These are phyloP conservation scores for Pestalotiopsis sp. DNA, from an alignment of 2,329 filamentous ascomycete species.

Conservation along the genomic window DNA sequence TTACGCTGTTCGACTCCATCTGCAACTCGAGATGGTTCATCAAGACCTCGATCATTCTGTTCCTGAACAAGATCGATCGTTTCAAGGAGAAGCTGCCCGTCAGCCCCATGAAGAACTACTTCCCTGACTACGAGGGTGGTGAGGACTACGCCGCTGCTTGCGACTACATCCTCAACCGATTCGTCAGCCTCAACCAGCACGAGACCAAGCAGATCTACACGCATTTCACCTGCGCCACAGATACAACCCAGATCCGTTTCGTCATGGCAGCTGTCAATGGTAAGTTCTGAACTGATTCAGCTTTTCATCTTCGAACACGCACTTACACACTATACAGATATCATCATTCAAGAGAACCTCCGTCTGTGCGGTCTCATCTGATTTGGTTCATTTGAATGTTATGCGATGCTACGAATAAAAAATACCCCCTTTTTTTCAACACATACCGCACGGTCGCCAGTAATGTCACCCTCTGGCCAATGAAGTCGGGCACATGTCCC, in stretches of 20 bases:
- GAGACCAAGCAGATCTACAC: conserved; percentile 99
- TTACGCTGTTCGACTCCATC: conserved; percentile 85
- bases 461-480: conserved; percentile 35
- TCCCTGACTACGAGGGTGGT: conserved; percentile 90
- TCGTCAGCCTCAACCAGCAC: conserved; percentile 97
- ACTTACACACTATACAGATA: conserved; percentile 62
- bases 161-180: conserved; percentile 98
- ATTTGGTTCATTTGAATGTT: conserved; percentile 75
- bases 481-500: conserved; percentile 28
- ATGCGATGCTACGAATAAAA: conserved; percentile 20
- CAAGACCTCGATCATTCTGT: conserved; percentile 85
- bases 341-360: conserved; percentile 99
- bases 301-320: neutral
- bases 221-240: conserved; percentile 97
- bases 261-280: conserved; percentile 99
- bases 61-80: conserved; percentile 86
- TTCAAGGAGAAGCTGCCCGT: conserved; percentile 85
- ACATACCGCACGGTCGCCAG: conserved; percentile 29
- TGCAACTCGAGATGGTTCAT: conserved; percentile 91
- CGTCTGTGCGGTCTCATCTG: conserved; percentile 91
- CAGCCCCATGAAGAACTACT: conserved; percentile 87
- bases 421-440: conserved; percentile 19
- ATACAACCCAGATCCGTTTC: conserved; percentile 98
- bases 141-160: conserved; percentile 95
- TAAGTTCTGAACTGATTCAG: conserved; percentile 47